Conservation (phyloP, 2,329 filamentous ascomycete species). For the Alternaria novae-zelandiae region DNA sequence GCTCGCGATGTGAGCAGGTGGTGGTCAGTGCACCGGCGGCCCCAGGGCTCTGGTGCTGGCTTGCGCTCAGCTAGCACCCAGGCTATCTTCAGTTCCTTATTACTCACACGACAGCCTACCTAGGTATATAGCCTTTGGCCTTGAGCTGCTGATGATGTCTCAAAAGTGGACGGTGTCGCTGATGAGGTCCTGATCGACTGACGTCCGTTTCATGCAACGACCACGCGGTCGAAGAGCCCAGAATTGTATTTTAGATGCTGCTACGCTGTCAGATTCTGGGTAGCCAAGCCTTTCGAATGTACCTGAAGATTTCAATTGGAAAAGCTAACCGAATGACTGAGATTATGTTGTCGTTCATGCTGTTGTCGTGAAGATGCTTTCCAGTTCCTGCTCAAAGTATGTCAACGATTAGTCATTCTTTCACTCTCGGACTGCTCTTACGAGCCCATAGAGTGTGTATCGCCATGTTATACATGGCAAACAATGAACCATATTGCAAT, state of each 20-base stretch:
- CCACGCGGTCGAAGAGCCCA: not conserved
- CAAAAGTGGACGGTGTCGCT: not conserved
- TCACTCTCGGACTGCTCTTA: not conserved
- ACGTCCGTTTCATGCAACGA: not conserved
- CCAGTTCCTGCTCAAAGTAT: not conserved
- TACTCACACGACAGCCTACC: not conserved
- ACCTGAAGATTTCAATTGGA: not conserved
- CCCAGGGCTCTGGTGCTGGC: not conserved
- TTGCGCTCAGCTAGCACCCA: not conserved
- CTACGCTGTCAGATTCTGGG: not conserved
- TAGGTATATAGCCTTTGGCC: not conserved
- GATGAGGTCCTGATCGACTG: not conserved
- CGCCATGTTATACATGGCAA: not conserved
- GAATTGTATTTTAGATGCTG: not conserved
- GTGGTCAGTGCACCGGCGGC: not conserved
- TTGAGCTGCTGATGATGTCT: not conserved
- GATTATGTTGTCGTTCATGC: not conserved
- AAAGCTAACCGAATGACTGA: not conserved
- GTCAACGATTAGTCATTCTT: not conserved
- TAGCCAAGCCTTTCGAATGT: not conserved
- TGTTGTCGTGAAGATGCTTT: not conserved
- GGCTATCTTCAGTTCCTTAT: not conserved
- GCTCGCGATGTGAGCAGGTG: not conserved
- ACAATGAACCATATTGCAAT: not conserved
- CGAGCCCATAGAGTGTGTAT: not conserved